These are phyloP conservation scores for Oehlia diaphana DNA, from an alignment of 192 early-diverging fungal species.

Conservation along the genomic window DNA sequence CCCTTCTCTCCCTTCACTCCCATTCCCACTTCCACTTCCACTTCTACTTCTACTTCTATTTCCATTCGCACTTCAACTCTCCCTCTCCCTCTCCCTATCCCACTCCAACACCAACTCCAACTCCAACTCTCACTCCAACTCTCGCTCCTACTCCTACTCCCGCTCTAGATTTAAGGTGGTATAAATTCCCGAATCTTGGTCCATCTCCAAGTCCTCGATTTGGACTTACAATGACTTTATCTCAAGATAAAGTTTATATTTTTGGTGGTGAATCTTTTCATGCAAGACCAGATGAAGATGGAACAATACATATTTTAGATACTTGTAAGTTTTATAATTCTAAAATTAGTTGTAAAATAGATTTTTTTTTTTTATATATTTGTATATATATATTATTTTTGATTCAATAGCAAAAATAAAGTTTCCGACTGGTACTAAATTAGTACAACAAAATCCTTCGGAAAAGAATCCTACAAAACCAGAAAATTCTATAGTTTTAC, in stretches of 20 bases:
- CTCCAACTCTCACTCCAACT: too few species aligned
- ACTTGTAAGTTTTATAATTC: constrained; percentile 38
- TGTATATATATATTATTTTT: neutral
- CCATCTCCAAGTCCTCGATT: constrained; percentile 46
- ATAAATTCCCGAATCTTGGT: constrained; percentile 43
- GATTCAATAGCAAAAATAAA: constrained; percentile 45
- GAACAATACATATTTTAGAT: constrained; percentile 46
- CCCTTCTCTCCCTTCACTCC: too few species aligned
- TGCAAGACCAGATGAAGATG: constrained; percentile 44
- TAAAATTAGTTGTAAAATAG: neutral
- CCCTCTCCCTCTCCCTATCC: too few species aligned
- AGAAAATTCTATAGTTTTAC: too few species aligned
- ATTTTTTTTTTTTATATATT: neutral
- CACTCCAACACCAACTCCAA: too few species aligned
- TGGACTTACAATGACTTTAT: constrained; percentile 44
- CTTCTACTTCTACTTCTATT: too few species aligned
- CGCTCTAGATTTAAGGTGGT: constrained; percentile 44
- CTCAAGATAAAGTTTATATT: constrained; percentile 50
- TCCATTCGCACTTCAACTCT: too few species aligned
- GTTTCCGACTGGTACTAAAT: constrained; percentile 29
- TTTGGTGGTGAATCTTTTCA: constrained; percentile 53
- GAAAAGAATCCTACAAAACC: too few species aligned
- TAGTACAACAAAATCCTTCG: neutral
- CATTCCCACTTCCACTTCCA: too few species aligned
- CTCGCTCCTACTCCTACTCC: too few species aligned